Percentiles rank a stretch among this genome's conserved stretches.
These are phyloP conservation scores for Sarocladium strictum DNA, from an alignment of 2,329 filamentous ascomycete species.

Conservation along the genomic window DNA sequence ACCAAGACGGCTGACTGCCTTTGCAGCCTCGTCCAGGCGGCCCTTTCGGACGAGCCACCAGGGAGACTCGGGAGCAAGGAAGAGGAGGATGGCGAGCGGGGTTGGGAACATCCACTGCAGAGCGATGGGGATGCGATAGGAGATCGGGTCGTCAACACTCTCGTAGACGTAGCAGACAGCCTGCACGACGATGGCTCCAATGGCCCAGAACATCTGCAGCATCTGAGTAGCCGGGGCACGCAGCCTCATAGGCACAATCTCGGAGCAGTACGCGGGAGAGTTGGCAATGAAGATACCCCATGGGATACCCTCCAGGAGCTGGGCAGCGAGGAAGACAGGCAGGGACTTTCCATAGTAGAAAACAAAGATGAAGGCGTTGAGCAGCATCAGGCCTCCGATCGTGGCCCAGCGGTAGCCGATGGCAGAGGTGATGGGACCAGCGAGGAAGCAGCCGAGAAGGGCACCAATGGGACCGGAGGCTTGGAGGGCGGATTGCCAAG, in stretches of 20 bases:
- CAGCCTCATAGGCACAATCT: constrained; percentile 52
- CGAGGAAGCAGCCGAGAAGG: constrained; percentile 29
- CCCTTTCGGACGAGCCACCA: constrained; percentile 51
- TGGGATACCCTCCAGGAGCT: constrained; percentile 52
- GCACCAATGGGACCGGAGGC: constrained; percentile 27
- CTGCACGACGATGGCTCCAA: constrained; percentile 53
- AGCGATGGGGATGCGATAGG: constrained; percentile 42
- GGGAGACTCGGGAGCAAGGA: constrained; percentile 42
- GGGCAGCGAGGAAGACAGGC: constrained; percentile 38
- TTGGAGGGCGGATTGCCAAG: constrained; percentile 25
- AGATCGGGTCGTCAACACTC: neutral
- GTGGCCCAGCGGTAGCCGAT: constrained; percentile 32
- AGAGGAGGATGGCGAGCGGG: constrained; percentile 24
- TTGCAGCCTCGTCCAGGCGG: constrained; percentile 32
- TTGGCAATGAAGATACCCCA: constrained; percentile 55
- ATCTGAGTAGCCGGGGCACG: constrained; percentile 52
- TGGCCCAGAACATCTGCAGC: constrained; percentile 60
- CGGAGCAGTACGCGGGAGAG: constrained; percentile 37
- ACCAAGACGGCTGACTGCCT: constrained; percentile 41
- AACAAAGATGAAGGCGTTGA: constrained; percentile 36
- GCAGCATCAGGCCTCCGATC: constrained; percentile 27
- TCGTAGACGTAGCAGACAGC: constrained; percentile 49
- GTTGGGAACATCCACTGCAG: constrained; percentile 55
- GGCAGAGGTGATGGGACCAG: constrained; percentile 30
- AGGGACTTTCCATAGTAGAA: constrained; percentile 48